These are phyloP conservation scores for Candida sp. DNA, from an alignment of 1,139 yeast species.

Conservation along the genomic window DNA sequence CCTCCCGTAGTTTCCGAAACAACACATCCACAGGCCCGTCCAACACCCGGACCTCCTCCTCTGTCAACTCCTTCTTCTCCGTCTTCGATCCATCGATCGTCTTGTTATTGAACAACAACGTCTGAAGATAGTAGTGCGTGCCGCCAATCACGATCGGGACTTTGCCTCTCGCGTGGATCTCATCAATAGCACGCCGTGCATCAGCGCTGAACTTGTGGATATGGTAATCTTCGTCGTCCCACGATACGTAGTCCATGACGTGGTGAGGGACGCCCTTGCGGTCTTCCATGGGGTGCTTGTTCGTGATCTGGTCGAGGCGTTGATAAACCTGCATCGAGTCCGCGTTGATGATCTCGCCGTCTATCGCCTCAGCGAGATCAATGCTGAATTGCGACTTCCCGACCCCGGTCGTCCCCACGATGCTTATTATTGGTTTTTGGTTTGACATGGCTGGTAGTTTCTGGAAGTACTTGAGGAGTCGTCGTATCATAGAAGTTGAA, in stretches of 20 bases:
- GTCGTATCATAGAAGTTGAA: slow-evolving; percentile 1
- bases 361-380: slow-evolving; percentile 74
- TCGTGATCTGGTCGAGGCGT: slow-evolving; percentile 78
- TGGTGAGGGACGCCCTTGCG: slow-evolving; percentile 81
- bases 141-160: slow-evolving; percentile 95
- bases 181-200: slow-evolving; percentile 61
- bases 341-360: slow-evolving; percentile 94
- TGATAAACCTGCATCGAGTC: slow-evolving; percentile 97
- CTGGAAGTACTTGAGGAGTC: not conserved
- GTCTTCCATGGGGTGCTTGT: slow-evolving; percentile 86
- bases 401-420: slow-evolving; percentile 99
- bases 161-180: slow-evolving; percentile 73
- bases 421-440: slow-evolving; percentile 55
- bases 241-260: slow-evolving; percentile 80
- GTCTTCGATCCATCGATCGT: slow-evolving; percentile 28
- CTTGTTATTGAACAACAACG: slow-evolving; percentile 71
- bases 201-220: slow-evolving; percentile 83
- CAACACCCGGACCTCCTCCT: slow-evolving; percentile 50
- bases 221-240: slow-evolving; percentile 79
- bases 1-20: slow-evolving; percentile 46
- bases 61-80: slow-evolving; percentile 25
- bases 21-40: slow-evolving; percentile 60
- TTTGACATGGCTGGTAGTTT: slow-evolving; percentile 23
- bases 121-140: slow-evolving; percentile 90
- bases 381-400: slow-evolving; percentile 91